Conservation (phyloP, 768 basidiomycete genomes). For the Collybia sp. region DNA sequence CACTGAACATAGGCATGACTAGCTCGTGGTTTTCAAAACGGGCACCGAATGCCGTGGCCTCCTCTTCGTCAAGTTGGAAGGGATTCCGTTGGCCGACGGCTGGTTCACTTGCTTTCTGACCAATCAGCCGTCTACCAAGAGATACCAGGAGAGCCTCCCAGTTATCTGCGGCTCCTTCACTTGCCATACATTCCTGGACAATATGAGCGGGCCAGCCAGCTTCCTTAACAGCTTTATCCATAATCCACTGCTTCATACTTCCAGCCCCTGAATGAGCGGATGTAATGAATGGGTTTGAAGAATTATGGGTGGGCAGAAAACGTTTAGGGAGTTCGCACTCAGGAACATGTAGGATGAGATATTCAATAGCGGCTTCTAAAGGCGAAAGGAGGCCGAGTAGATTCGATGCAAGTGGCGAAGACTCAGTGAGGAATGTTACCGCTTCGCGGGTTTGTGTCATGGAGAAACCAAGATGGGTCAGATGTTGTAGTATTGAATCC, state of each 20-base stretch:
- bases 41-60: constrained; percentile 56
- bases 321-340: constrained; percentile 83
- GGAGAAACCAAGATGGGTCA: constrained; percentile 66
- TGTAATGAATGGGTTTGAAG: constrained; percentile 67
- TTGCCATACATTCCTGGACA: constrained; percentile 52
- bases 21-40: constrained; percentile 42
- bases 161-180: constrained; percentile 33
- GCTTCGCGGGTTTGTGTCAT: constrained; percentile 45
- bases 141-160: constrained; percentile 52
- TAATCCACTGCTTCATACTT: constrained; percentile 70
- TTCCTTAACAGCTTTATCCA: constrained; percentile 76
- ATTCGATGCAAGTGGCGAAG: constrained; percentile 55
- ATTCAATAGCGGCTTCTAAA: constrained; percentile 79
- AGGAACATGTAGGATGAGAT: constrained; percentile 76
- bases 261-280: constrained; percentile 58
- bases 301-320: constrained; percentile 61
- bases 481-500: constrained; percentile 43
- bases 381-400: constrained; percentile 57
- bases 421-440: constrained; percentile 48
- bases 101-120: constrained; percentile 24
- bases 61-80: constrained; percentile 34
- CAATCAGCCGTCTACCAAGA: constrained; percentile 52
- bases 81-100: constrained; percentile 9
- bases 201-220: constrained; percentile 76
- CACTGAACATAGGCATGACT: constrained; percentile 60